These are phyloP conservation scores for Sindora glabra DNA, from an alignment of 306 rosid species.

Conservation along the genomic window DNA sequence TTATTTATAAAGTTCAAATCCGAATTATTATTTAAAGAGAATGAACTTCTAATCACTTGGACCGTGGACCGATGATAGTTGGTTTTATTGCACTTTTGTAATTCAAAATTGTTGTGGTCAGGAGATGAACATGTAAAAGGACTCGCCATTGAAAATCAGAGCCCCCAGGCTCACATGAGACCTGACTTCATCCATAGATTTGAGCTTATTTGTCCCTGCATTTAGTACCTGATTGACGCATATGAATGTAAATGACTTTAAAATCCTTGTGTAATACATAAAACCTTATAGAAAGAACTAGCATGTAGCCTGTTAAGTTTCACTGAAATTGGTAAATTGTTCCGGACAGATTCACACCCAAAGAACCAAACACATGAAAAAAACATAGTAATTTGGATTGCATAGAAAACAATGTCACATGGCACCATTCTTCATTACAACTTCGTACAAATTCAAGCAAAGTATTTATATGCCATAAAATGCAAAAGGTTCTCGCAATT, in stretches of 20 bases:
- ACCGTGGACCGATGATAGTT: too few species aligned
- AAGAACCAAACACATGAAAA: constrained; percentile 13
- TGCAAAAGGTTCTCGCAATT: too few species aligned
- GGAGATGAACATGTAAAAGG: constrained; percentile 1
- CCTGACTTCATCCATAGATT: constrained; percentile 52
- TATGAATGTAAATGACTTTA: constrained; percentile 11
- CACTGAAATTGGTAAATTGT: neutral
- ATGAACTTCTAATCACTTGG: too few species aligned
- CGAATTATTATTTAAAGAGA: too few species aligned
- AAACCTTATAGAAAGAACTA: neutral
- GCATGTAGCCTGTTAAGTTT: neutral
- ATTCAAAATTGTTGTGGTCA: neutral
- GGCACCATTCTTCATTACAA: neutral
- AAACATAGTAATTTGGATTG: neutral
- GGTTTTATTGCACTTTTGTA: too few species aligned
- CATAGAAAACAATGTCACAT: neutral
- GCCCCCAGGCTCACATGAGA: constrained; percentile 55
- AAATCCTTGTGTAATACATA: constrained; percentile 3
- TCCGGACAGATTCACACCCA: neutral
- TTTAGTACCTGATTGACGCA: constrained; percentile 65
- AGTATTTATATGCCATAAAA: too few species aligned
- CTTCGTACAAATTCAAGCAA: neutral
- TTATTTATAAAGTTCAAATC: neutral
- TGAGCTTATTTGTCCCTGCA: constrained; percentile 76
- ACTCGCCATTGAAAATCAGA: constrained; percentile 74